Evolutionary conservation across 164 flowering plant species (phyloP).

Genomic region (Chimonanthus salicifolius): DNA sequence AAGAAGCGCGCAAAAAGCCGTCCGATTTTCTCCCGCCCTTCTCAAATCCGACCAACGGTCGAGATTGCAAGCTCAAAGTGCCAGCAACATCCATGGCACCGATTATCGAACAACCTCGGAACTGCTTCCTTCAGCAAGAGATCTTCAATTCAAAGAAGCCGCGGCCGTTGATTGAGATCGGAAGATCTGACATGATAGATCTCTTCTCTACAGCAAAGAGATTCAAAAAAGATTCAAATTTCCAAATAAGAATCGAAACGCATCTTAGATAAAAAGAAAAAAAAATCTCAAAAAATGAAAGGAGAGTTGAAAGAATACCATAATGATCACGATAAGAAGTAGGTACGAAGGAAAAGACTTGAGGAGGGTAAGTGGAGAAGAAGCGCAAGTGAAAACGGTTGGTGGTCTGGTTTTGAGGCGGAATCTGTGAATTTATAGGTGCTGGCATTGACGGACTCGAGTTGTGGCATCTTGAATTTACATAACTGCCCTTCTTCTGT

Average conservation of each 20-base stretch:
- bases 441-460: background rate
- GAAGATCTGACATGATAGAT: background rate
- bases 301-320: background rate
- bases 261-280: background rate
- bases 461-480: background rate
- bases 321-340: no score
- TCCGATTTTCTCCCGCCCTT: conserved; percentile 21
- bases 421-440: background rate
- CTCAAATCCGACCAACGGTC: conserved; percentile 24
- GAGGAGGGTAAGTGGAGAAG: no score
- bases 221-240: background rate
- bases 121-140: background rate
- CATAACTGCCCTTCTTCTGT: no score
- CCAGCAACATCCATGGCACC: conserved; percentile 34
- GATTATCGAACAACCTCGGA: background rate
- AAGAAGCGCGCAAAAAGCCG: conserved; percentile 20
- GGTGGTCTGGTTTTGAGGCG: background rate
- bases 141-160: background rate
- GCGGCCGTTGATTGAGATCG: background rate
- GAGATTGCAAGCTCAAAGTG: conserved; percentile 24
- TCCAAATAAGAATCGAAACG: background rate
- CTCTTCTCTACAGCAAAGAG: background rate
- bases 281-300: background rate
- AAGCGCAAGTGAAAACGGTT: no score
- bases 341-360: no score